These are phyloP conservation scores for Acacia melanoxylon DNA, from an alignment of 306 rosid species.

Conservation along the genomic window DNA sequence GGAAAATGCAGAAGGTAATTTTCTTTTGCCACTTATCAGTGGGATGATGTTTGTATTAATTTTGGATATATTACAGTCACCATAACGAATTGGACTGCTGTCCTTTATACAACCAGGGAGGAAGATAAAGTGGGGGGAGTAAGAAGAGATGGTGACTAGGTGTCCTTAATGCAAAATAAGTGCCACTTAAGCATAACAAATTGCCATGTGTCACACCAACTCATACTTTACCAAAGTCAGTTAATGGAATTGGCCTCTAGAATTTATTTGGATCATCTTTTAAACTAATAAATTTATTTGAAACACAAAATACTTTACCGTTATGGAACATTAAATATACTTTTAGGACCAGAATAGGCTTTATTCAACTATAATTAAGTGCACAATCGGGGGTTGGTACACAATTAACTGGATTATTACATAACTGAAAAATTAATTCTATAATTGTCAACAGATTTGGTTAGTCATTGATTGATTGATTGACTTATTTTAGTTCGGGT, in stretches of 20 bases:
- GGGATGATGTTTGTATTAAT: constrained; percentile 12
- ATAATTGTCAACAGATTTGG: constrained; percentile 24
- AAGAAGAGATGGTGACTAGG: not conserved
- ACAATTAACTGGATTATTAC: not conserved
- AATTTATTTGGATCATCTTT: not conserved
- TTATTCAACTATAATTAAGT: not conserved
- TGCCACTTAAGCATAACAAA: not conserved
- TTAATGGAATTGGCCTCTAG: not conserved
- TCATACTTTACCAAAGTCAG: not conserved
- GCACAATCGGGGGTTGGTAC: constrained; percentile 5
- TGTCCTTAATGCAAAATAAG: not conserved
- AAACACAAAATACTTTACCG: not conserved
- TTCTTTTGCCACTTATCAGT: constrained; percentile 18
- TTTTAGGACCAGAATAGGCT: not conserved
- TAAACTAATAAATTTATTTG: not conserved
- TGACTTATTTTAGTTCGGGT: constrained; percentile 4
- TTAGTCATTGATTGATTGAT: constrained; percentile 7
- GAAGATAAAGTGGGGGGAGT: not conserved
- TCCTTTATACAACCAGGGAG: not conserved
- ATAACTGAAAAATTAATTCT: constrained; percentile 20
- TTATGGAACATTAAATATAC: not conserved
- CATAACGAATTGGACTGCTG: constrained; percentile 22
- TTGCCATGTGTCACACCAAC: not conserved
- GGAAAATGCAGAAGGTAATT: constrained; percentile 65
- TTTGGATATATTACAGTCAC: constrained; percentile 18